These are phyloP conservation scores for Colletotrichum tropicale DNA, from an alignment of 2,329 filamentous ascomycete species.

Conservation along the genomic window DNA sequence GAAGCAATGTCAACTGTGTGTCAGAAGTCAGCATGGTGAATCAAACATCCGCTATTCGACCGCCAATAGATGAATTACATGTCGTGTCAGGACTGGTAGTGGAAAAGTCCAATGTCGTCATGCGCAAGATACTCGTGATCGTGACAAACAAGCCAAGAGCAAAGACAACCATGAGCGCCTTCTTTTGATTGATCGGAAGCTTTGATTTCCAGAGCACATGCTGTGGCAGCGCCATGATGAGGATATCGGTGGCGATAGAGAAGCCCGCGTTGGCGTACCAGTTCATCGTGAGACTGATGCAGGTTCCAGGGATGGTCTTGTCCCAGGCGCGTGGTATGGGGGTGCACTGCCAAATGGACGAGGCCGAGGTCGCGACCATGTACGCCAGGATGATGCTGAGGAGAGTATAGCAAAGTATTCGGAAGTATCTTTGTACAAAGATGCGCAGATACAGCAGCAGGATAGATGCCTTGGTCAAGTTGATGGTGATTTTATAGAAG, in stretches of 20 bases:
- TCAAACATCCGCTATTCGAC: no score
- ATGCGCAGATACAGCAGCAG: conserved; percentile 59
- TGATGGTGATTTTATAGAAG: conserved; percentile 59
- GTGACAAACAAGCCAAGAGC: conserved; percentile 44
- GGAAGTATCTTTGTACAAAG: conserved; percentile 52
- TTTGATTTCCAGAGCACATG: conserved; percentile 50
- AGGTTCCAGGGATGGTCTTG: conserved; percentile 41
- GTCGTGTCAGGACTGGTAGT: conserved; percentile 41
- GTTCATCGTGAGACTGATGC: conserved; percentile 17
- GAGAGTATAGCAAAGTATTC: conserved; percentile 43
- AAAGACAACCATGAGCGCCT: conserved; percentile 45
- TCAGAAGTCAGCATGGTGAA: no score
- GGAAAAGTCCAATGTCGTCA: conserved; percentile 42
- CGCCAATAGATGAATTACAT: no score
- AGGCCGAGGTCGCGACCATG: conserved; percentile 46
- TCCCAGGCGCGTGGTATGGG: conserved; percentile 45
- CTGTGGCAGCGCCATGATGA: conserved; percentile 30
- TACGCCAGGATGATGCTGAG: conserved; percentile 48
- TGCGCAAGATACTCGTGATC: conserved; percentile 45
- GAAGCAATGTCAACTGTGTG: conserved; percentile 18
- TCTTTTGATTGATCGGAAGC: conserved; percentile 43
- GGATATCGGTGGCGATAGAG: conserved; percentile 21
- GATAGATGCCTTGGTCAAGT: conserved; percentile 57
- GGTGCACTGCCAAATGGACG: conserved; percentile 54
- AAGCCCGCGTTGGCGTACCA: conserved; percentile 20